These are phyloP conservation scores for Solanum bulbocastanum DNA, from an alignment of 257 asterid genomes.

Conservation along the genomic window DNA sequence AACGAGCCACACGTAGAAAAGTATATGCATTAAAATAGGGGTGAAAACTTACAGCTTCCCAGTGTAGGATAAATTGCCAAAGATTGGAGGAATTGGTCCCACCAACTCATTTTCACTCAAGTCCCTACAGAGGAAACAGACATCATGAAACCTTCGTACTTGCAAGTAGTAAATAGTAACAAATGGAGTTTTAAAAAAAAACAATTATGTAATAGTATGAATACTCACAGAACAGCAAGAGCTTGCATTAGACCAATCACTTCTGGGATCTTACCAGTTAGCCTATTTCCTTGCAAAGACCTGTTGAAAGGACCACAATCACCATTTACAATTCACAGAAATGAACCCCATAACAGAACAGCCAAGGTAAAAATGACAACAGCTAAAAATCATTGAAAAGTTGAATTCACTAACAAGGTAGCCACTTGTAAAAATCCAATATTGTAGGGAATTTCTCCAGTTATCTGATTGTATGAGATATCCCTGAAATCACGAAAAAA, in stretches of 20 bases:
- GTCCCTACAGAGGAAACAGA: constrained; percentile 45
- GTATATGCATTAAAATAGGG: background rate
- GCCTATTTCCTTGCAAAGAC: constrained; percentile 88
- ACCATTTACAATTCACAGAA: background rate
- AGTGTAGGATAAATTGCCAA: constrained; percentile 92
- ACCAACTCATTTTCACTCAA: constrained; percentile 83
- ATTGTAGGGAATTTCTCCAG: constrained; percentile 93
- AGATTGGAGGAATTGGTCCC: constrained; percentile 76
- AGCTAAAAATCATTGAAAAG: background rate
- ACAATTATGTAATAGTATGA: background rate
- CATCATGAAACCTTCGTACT: background rate
- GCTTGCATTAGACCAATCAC: constrained; percentile 99
- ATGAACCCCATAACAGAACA: background rate
- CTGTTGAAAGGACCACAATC: constrained; percentile 20
- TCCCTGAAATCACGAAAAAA: constrained; percentile 40
- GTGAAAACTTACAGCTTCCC: constrained; percentile 75
- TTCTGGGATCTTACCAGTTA: constrained; percentile 87
- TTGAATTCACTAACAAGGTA: constrained; percentile 57
- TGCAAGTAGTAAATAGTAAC: background rate
- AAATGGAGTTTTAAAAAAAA: background rate
- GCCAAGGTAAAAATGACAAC: background rate
- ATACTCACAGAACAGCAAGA: constrained; percentile 92
- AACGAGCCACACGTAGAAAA: background rate
- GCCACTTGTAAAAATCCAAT: constrained; percentile 98
- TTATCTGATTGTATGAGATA: constrained; percentile 80